Conservation (phyloP, 331 rosid genomes). For the Pyracantha coccinea region DNA sequence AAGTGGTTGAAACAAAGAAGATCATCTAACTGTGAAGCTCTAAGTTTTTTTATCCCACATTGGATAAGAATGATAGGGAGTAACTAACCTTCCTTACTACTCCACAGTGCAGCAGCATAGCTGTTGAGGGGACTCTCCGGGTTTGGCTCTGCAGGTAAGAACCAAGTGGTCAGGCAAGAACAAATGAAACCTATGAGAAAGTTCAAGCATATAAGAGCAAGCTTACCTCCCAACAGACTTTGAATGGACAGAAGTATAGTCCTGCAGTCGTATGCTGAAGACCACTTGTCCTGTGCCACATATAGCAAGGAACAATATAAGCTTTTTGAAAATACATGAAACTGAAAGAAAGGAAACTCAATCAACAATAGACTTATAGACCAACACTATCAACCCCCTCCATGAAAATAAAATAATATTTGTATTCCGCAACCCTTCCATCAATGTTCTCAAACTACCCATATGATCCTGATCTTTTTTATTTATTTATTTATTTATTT, state of each 20-base stretch:
- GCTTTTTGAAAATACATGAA: neutral
- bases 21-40: neutral
- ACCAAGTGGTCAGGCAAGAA: conserved; percentile 16
- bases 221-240: conserved; percentile 86
- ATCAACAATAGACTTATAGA: neutral
- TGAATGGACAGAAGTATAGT: conserved; percentile 93
- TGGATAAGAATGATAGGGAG: neutral
- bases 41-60: neutral
- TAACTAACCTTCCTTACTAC: conserved; percentile 74
- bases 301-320: neutral
- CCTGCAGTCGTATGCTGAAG: conserved; percentile 96
- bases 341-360: neutral
- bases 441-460: neutral
- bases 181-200: neutral
- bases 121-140: conserved; percentile 93
- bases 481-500: no score
- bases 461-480: neutral
- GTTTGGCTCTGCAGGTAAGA: conserved; percentile 67
- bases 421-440: neutral
- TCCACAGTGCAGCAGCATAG: conserved; percentile 85
- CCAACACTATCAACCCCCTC: neutral
- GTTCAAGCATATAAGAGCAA: neutral
- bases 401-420: neutral
- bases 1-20: neutral
- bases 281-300: conserved; percentile 81